A percentile compares a stretch with the other conserved stretches of the same genome.
These are phyloP conservation scores for Ascobolus immersus DNA, from an alignment of 495 filamentous ascomycete genomes.

Conservation along the genomic window DNA sequence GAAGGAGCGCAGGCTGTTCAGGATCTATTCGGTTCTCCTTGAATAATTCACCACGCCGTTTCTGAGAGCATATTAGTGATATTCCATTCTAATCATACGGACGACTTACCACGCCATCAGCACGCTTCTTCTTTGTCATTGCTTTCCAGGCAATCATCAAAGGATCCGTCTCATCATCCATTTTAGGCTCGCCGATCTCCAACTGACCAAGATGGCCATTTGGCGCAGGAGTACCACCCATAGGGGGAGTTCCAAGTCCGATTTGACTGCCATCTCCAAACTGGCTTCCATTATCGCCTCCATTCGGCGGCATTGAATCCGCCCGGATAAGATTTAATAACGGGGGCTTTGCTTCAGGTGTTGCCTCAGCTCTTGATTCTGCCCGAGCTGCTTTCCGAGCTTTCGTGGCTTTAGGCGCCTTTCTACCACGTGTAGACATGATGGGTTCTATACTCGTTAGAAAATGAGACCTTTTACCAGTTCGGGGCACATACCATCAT, in stretches of 20 bases:
- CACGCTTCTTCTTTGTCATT: slow-evolving; percentile 87
- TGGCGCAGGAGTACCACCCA: slow-evolving; percentile 27
- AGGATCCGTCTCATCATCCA: slow-evolving; percentile 28
- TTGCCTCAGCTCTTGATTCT: slow-evolving; percentile 55
- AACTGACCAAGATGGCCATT: slow-evolving; percentile 15
- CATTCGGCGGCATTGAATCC: slow-evolving; percentile 35
- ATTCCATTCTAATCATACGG: neutral
- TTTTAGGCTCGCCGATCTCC: slow-evolving; percentile 27
- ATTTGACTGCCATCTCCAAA: slow-evolving; percentile 41
- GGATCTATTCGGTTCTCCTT: slow-evolving; percentile 56
- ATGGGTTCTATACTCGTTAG: slow-evolving; percentile 40
- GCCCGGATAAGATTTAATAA: slow-evolving; percentile 25
- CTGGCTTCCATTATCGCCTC: slow-evolving; percentile 14
- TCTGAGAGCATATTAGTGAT: slow-evolving; percentile 13
- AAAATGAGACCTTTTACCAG: slow-evolving; percentile 3
- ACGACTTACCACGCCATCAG: slow-evolving; percentile 40
- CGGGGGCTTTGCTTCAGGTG: slow-evolving; percentile 37
- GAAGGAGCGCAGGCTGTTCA: slow-evolving; percentile 65
- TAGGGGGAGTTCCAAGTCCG: slow-evolving; percentile 60
- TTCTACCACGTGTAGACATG: slow-evolving; percentile 85
- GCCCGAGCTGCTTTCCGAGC: slow-evolving; percentile 52
- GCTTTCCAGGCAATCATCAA: slow-evolving; percentile 98
- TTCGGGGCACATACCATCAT: slow-evolving; percentile 30
- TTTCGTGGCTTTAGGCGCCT: slow-evolving; percentile 55
- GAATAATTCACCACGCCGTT: slow-evolving; percentile 57